Percentiles rank a stretch among this genome's conserved stretches.
Evolutionary conservation across 495 filamentous ascomycete species (phyloP).

Genomic region (Neurospora tetraspora): DNA sequence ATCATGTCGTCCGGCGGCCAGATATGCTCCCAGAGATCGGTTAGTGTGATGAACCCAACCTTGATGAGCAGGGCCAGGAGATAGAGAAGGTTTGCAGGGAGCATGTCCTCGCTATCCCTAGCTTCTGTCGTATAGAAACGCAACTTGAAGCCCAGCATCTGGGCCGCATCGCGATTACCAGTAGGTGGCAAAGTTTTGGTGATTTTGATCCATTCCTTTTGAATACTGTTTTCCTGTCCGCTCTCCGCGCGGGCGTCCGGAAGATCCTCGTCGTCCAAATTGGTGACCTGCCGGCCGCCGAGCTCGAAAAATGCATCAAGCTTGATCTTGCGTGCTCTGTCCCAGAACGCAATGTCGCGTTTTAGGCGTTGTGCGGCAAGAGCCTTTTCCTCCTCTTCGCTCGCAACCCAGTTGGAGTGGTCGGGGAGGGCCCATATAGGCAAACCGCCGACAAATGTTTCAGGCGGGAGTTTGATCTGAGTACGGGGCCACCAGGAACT

Average conservation of each 20-base stretch:
- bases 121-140: conserved; percentile 79
- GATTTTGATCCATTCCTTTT: conserved; percentile 59
- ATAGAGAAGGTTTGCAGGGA: conserved; percentile 87
- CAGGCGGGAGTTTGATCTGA: conserved; percentile 22
- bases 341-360: conserved; percentile 75
- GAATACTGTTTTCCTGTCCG: conserved; percentile 38
- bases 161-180: conserved; percentile 85
- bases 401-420: conserved; percentile 43
- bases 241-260: conserved; percentile 33
- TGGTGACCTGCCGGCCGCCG: conserved; percentile 47
- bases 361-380: conserved; percentile 40
- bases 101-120: conserved; percentile 49
- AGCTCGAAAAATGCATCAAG: conserved; percentile 83
- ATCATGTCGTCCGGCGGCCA: conserved; percentile 79
- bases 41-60: conserved; percentile 91
- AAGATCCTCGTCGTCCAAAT: conserved; percentile 36
- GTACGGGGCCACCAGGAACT: conserved; percentile 96
- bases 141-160: conserved; percentile 94
- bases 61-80: conserved; percentile 89
- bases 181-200: conserved; percentile 73
- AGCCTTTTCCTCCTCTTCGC: conserved; percentile 53
- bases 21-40: conserved; percentile 86
- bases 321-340: conserved; percentile 61
- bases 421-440: conserved; percentile 75
- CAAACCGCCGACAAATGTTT: conserved; percentile 42